Base-by-base conservation (phyloP, 108 stramenopile genomes). In the Ochromonas danica region DNA sequence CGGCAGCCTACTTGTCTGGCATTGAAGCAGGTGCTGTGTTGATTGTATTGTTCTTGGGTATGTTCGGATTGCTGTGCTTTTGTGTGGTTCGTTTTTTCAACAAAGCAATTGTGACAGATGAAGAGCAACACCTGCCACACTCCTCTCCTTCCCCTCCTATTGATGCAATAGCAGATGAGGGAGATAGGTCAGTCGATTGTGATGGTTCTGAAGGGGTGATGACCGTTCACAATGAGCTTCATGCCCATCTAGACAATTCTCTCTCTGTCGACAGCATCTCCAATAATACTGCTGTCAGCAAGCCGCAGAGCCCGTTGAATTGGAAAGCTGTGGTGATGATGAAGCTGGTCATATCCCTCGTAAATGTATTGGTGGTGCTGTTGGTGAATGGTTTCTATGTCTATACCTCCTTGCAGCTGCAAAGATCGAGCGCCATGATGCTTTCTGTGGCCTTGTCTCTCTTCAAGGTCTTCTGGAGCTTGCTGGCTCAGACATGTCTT, bases 341-440 rank as follows among this genome's bases (percentile, higher is more conserved):
- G 51, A 57, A 57, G 22, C 17, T 57, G n/a, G 10, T 10, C 22
- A 57, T 57, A 10, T 10, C 51, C 22, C 17, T 57, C 17, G 51
- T 57, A 22, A 57, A 57, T 57, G 22, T 57, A 10, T 57, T 10
- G 17, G 22, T 57, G 17, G 51, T 57, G 51, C 51, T 57, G 51
- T n/a, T 57, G 51, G 51, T 57, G 51, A 57, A 57, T 57, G 51
- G 51, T 57, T 57, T 57, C 51, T 57, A 57, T 22, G 51, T 57
- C 17, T 57, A 57, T 22, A 57, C 22, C 51, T 57, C 10, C 51
- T 57, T 57, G 51, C 51, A 57, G 51, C 51, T 57, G 51, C 51
- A 57, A 22, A 57, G 51, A 22, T 57, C 17, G 51, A 57, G 51
- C 22, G 51, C 51, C 17, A 57, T 57, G 51, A 57, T 57, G 51